These are phyloP conservation scores for Exophiala sp. DNA, from an alignment of 2,329 filamentous ascomycete species.

Conservation along the genomic window DNA sequence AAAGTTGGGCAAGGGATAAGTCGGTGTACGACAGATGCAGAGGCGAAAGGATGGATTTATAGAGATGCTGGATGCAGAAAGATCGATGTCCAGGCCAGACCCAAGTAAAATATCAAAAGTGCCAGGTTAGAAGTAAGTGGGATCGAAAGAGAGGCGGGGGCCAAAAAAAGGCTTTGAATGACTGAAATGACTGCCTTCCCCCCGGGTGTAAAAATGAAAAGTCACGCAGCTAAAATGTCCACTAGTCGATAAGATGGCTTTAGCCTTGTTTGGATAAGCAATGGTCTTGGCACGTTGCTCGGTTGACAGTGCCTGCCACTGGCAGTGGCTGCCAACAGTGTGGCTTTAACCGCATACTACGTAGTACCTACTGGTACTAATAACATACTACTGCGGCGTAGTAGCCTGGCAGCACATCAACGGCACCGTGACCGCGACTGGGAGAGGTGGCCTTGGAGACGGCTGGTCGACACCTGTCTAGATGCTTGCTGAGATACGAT, in stretches of 20 bases:
- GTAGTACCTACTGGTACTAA: no score
- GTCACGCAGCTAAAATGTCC: neutral
- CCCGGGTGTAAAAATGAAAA: neutral
- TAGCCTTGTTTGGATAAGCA: neutral
- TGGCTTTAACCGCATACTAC: no score
- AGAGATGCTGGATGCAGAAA: slow-evolving; percentile 13
- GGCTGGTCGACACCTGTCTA: no score
- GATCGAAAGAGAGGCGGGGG: slow-evolving; percentile 6
- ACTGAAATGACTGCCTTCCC: neutral
- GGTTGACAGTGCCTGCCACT: neutral
- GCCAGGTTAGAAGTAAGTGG: slow-evolving; percentile 1
- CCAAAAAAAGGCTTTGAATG: slow-evolving; percentile 1
- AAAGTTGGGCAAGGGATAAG: slow-evolving; percentile 23
- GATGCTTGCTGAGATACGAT: no score
- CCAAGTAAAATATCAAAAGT: slow-evolving; percentile 19
- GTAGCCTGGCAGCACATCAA: no score
- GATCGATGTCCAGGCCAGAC: slow-evolving; percentile 17
- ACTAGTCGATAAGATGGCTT: slow-evolving; percentile 1
- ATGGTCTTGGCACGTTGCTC: neutral
- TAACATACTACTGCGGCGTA: no score
- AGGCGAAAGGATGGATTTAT: slow-evolving; percentile 29
- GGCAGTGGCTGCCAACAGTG: neutral
- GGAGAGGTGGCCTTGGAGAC: no score
- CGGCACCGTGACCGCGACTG: no score
- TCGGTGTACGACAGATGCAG: slow-evolving; percentile 17